These are phyloP conservation scores for Fusarium nisikadoi DNA, from an alignment of 2,329 filamentous ascomycete genomes.

Conservation along the genomic window DNA sequence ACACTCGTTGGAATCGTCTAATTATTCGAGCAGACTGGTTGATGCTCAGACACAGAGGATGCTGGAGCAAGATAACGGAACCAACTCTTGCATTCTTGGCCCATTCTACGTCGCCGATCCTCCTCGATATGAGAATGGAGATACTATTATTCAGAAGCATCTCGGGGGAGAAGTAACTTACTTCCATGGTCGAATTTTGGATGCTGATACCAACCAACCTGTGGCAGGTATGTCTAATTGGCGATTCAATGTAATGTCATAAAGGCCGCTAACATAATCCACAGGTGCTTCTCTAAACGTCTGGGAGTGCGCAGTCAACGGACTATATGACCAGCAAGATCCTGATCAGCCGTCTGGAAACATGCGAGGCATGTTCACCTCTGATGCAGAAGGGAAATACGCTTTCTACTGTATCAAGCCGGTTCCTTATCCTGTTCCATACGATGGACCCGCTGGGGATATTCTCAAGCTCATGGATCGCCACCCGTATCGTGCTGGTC, in stretches of 20 bases:
- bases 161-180: not conserved
- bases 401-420: not conserved
- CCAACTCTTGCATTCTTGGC: not conserved
- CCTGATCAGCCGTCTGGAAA: not conserved
- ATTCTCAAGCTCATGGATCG: not conserved
- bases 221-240: not conserved
- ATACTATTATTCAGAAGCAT: not conserved
- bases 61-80: not conserved
- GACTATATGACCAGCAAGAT: not conserved
- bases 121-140: not conserved
- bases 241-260: fast-evolving
- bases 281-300: not conserved
- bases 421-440: not conserved
- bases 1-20: not conserved
- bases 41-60: not conserved
- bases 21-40: not conserved
- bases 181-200: not conserved
- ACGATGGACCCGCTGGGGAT: not conserved
- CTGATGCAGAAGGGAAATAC: not conserved
- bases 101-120: not conserved
- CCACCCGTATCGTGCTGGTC: not conserved
- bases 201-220: not conserved
- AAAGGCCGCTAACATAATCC: not conserved
- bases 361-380: not conserved
- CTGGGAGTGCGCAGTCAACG: not conserved